A percentile compares a stretch with the other conserved stretches of the same genome.
These are phyloP conservation scores for Vaccinium myrtillus DNA, from an alignment of 148 eudicot species.

Conservation along the genomic window DNA sequence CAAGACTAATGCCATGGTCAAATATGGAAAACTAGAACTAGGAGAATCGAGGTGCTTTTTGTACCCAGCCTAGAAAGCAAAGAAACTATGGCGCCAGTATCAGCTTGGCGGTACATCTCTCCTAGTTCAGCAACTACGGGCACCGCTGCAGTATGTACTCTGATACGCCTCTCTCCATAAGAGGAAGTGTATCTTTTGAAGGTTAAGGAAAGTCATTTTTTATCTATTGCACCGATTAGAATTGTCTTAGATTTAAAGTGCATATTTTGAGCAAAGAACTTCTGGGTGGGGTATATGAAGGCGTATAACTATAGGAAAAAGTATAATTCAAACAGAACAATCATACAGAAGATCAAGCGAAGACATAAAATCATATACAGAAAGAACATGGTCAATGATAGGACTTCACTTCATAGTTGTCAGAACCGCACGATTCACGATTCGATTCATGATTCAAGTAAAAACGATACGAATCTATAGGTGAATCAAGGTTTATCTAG, in stretches of 20 bases:
- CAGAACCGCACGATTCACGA: too few species aligned
- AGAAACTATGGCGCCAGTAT: conserved; percentile 86
- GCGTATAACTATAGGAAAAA: not conserved
- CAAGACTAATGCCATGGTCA: not conserved
- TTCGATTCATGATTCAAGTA: too few species aligned
- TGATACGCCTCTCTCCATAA: conserved; percentile 97
- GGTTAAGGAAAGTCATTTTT: conserved; percentile 39
- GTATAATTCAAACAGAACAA: not conserved
- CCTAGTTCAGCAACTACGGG: conserved; percentile 89
- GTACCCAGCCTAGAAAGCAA: conserved; percentile 85
- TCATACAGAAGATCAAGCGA: not conserved
- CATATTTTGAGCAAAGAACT: not conserved
- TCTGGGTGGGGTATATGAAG: not conserved
- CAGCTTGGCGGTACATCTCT: conserved; percentile 95
- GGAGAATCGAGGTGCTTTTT: not conserved
- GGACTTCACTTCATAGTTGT: not conserved
- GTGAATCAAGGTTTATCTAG: too few species aligned
- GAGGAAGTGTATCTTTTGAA: conserved; percentile 81
- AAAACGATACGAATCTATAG: too few species aligned
- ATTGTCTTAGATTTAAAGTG: not conserved
- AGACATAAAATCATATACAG: not conserved
- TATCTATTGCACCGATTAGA: not conserved
- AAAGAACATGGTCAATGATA: not conserved
- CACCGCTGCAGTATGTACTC: conserved; percentile 95
- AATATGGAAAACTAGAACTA: not conserved